phyloP scores from a whole-genome alignment of 1,139 yeast genomes.

The Magnusiomyces fungicola region DNA sequence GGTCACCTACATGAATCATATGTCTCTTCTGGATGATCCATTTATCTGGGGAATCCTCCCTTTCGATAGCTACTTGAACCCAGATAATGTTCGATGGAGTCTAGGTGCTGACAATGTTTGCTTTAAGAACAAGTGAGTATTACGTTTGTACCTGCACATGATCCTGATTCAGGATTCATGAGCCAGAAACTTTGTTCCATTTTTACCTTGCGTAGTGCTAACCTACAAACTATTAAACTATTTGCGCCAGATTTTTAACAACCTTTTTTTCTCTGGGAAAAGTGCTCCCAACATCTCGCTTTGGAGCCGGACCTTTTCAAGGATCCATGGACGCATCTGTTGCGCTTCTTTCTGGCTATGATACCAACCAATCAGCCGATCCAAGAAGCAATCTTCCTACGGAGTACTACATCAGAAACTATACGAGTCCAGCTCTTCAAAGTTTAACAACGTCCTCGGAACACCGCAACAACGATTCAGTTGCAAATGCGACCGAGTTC shows the following conservation, averaged over 20 bases:
- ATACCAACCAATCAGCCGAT: slow-evolving; percentile 18
- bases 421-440: slow-evolving; percentile 11
- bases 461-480: too few species aligned
- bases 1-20: slow-evolving; percentile 90
- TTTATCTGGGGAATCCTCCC: slow-evolving; percentile 84
- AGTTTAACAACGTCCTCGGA: not conserved
- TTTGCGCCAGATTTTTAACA: slow-evolving; percentile 15
- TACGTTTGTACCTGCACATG: too few species aligned
- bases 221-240: not conserved
- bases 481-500: too few species aligned
- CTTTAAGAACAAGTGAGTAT: slow-evolving; percentile 46
- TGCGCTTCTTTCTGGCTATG: slow-evolving; percentile 52
- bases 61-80: slow-evolving; percentile 45
- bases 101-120: slow-evolving; percentile 90
- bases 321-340: slow-evolving; percentile 87
- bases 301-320: slow-evolving; percentile 92
- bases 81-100: slow-evolving; percentile 83
- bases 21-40: slow-evolving; percentile 93
- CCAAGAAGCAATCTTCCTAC: slow-evolving; percentile 7
- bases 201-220: too few species aligned
- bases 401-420: slow-evolving; percentile 14
- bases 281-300: slow-evolving; percentile 74
- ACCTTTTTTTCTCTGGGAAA: slow-evolving; percentile 79
- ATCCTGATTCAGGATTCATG: too few species aligned
- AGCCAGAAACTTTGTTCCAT: too few species aligned